phyloP scores from a whole-genome alignment of 352 stramenopile genomes.

The Phytophthora hybrid region DNA sequence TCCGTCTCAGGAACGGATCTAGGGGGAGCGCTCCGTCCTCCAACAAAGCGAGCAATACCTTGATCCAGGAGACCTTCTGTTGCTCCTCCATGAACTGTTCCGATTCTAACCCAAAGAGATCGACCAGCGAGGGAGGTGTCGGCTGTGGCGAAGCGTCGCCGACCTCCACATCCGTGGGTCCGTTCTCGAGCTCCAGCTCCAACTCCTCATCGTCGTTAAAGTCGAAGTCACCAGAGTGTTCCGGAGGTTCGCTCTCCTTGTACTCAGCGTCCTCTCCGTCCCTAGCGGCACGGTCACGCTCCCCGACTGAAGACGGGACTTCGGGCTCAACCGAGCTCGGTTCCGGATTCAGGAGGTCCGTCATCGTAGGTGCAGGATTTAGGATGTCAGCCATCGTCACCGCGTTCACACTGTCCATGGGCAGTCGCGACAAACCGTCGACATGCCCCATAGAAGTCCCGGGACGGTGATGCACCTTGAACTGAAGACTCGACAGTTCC shows the following conservation, averaged over 20 bases:
- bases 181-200: not conserved
- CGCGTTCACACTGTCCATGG: not conserved
- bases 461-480: slow-evolving; percentile 7
- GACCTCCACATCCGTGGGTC: not conserved
- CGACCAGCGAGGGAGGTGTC: not conserved
- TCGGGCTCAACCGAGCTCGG: not conserved
- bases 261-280: not conserved
- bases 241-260: not conserved
- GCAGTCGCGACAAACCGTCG: slow-evolving; percentile 9
- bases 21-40: not conserved
- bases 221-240: too few relatives aligned
- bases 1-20: slow-evolving; percentile 3
- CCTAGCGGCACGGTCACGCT: not conserved
- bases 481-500: slow-evolving; percentile 11
- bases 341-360: not conserved
- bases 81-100: not conserved
- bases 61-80: not conserved
- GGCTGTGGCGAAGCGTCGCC: not conserved
- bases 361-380: not conserved
- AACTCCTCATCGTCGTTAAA: not conserved
- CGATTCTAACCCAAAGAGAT: not conserved
- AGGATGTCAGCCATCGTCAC: not conserved
- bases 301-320: not conserved
- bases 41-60: slow-evolving; percentile 2
- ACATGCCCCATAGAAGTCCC: slow-evolving; percentile 5